Evolutionary conservation across 352 stramenopile species (phyloP), one percentile per base, ranked within the genome.

Genomic region (Phytophthora capsici): DNA sequence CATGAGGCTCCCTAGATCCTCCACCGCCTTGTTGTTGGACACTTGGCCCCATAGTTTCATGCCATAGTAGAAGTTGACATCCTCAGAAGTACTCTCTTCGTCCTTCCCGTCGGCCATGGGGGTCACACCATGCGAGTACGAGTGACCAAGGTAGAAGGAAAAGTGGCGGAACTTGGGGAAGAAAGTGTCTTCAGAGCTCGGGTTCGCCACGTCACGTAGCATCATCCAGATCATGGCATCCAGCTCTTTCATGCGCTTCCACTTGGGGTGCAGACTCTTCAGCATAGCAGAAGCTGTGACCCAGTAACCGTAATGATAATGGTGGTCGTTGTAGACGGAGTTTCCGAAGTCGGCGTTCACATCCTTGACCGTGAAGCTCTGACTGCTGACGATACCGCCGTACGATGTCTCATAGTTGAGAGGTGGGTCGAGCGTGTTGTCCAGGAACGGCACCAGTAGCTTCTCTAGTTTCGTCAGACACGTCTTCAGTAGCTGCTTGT

Each of bases 231-330:
- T 73, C 30, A 89, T 85, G 16, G 45, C 46, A 14, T 93, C 80
- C 14, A 93, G 75, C 44, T 84, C 69, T 2, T 47, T 49, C 65
- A 89, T 83, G 4, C 70, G 58, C 19, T 46, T 48, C 80, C 80
- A 91, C 22, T 54, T 81, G 14, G 82, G 85, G 51, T 93, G 57
- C 0, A 91, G 49, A 23, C 79, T 77, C 26, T 77, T 80, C 2
- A 89, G 50, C 28, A 91, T 90, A 5, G 82, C 80, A 0, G 81
- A 84, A 4, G 70, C 76, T 2, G 67, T 68, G 25, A 93, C 67
- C 78, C 81, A 93, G 71, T 91, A 93, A 4, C 82, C 82, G 61
- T 88, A 91, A 62, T 93, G 85, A 55, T 90, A 93, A 56, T 93
- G 80, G 60, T 93, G 82, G 54, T 93, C 85, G 66, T 93, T 93